phyloP scores from a whole-genome alignment of 768 basidiomycete genomes.

The Xerocomus potaroensis region DNA sequence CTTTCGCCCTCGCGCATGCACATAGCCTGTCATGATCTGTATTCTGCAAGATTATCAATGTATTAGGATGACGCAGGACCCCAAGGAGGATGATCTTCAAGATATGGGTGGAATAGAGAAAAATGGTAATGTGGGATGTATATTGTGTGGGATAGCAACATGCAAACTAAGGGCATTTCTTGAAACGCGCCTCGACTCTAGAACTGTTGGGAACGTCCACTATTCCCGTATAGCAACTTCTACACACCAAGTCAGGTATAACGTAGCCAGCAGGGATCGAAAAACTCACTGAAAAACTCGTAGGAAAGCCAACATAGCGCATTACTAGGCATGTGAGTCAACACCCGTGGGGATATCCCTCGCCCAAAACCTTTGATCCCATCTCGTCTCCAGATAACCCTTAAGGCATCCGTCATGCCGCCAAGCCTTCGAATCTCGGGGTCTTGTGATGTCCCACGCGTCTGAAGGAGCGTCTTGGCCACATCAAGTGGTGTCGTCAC shows the following conservation, averaged over 20 bases:
- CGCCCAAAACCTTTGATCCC: conserved; percentile 82
- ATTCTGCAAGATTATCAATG: conserved; percentile 2
- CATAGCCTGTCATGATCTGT: not conserved
- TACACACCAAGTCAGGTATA: conserved; percentile 28
- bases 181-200: conserved; percentile 15
- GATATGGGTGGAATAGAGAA: not conserved
- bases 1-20: not conserved
- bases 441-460: conserved; percentile 86
- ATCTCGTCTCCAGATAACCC: conserved; percentile 83
- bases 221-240: conserved; percentile 60
- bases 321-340: conserved; percentile 96
- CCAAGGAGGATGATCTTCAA: not conserved
- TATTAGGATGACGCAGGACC: not conserved
- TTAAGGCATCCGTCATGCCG: conserved; percentile 85
- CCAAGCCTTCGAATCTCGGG: conserved; percentile 75
- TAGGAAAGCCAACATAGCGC: conserved; percentile 97
- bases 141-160: conserved; percentile 9
- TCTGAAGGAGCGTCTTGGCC: conserved; percentile 95
- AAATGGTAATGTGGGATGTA: conserved; percentile 17
- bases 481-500: conserved; percentile 97
- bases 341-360: conserved; percentile 84
- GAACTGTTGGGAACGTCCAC: conserved; percentile 7
- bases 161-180: not conserved
- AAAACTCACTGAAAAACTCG: conserved; percentile 89
- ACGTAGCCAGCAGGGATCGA: not conserved